A percentile compares a stretch with the other conserved stretches of the same genome.
Conservation (phyloP, 352 stramenopile species). For the Globisporangium nagaii region DNA sequence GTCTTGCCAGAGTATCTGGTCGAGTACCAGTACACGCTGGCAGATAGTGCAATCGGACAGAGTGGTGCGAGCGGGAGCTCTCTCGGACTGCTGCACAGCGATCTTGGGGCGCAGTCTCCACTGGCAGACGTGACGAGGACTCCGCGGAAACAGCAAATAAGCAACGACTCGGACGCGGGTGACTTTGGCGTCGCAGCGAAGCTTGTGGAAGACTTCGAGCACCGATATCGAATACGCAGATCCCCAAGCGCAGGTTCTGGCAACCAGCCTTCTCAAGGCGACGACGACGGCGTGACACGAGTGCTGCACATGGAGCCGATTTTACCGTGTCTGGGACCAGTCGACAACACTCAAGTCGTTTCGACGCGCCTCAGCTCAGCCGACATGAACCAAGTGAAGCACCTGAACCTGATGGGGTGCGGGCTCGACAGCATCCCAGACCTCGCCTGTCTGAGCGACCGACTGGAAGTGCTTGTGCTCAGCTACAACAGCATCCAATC, state of each 20-base stretch:
- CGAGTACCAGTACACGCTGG: conserved; percentile 63
- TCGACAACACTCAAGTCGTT: conserved; percentile 2
- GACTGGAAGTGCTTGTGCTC: conserved; percentile 58
- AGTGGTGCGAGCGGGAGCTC: not conserved
- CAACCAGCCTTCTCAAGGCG: conserved; percentile 5
- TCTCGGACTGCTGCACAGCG: not conserved
- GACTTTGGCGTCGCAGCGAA: conserved; percentile 26
- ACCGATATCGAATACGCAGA: conserved; percentile 42
- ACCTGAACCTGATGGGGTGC: conserved; percentile 52
- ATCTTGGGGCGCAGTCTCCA: not conserved
- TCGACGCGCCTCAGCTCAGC: not conserved
- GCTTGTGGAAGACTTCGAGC: conserved; percentile 52
- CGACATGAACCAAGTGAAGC: conserved; percentile 19
- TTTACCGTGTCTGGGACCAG: conserved; percentile 7
- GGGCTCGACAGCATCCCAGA: conserved; percentile 45
- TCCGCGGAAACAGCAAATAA: not conserved
- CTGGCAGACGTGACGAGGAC: not conserved
- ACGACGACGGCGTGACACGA: conserved; percentile 21
- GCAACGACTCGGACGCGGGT: conserved; percentile 10
- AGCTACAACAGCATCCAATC: conserved; percentile 66
- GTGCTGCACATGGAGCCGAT: conserved; percentile 42
- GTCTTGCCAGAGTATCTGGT: conserved; percentile 85
- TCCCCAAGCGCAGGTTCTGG: conserved; percentile 22
- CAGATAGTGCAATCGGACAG: not conserved
- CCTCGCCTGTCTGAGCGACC: conserved; percentile 21